phyloP scores from a whole-genome alignment of 257 asterid species.

The Nicotiana noctiflora region DNA sequence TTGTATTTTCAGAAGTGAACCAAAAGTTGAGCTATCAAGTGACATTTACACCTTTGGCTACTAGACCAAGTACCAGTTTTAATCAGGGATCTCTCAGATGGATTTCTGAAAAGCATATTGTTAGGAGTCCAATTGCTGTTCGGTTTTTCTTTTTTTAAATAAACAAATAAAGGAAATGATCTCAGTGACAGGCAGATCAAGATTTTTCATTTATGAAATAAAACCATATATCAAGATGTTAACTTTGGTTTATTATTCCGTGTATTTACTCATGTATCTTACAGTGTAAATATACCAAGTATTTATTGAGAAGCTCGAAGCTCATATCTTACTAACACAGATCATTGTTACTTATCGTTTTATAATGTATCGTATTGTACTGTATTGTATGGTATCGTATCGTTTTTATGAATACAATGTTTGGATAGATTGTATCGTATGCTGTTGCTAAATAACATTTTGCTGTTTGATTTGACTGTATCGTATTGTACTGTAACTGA shows the following conservation, averaged over 20 bases:
- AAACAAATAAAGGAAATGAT: neutral
- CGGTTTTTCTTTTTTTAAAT: neutral
- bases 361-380: no score
- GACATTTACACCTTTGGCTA: slow-evolving; percentile 8
- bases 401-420: no score
- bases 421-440: no score
- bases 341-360: no score
- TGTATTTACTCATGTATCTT: neutral
- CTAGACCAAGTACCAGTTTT: neutral
- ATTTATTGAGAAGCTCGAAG: no score
- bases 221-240: no score
- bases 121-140: slow-evolving; percentile 23
- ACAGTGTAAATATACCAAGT: neutral
- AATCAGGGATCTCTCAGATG: slow-evolving; percentile 26
- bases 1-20: slow-evolving; percentile 11
- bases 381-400: no score
- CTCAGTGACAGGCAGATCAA: neutral
- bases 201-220: neutral
- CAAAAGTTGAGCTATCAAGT: slow-evolving; percentile 14
- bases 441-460: no score
- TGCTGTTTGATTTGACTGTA: no score
- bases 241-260: no score
- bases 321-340: no score
- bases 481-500: no score
- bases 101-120: slow-evolving; percentile 17